Base-by-base conservation (phyloP, 164 flowering plant species). In the Malania oleifera region DNA sequence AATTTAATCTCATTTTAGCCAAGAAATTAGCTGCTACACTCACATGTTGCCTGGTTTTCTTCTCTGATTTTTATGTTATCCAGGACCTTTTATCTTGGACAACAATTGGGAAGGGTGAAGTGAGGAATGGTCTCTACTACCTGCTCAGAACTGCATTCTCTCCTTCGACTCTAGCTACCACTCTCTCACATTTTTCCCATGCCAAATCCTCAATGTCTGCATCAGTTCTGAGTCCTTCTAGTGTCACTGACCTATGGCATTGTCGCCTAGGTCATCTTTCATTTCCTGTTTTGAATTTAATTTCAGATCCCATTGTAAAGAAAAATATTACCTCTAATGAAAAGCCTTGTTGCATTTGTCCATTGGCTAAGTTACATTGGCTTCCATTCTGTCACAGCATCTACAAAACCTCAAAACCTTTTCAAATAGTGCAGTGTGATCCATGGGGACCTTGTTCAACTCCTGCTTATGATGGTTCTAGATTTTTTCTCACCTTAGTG, bases 51-150 rank as follows among this genome's bases (percentile, higher is more conserved):
- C 22, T 44, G 12, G 48, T 44, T 4, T 44, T 44, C 12, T 44
- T 44, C 48, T 44, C 48, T 44, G 48, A 44, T 44, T 44, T 44
- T 44, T 44, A 3, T 20, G 7, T 44, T 20, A 44, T 44, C n/a
- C n/a, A n/a, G n/a, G n/a, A n/a, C n/a, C n/a, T n/a, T n/a, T n/a
- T n/a, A n/a, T n/a, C n/a, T n/a, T 44, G 7, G 35, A 31, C 35
- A 31, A 31, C 35, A 31, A 31, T 31, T 31, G 35, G 48, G 48
- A 44, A 44, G 48, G 48, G 48, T 44, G 48, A 44, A 44, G 48
- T 44, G 48, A 44, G 15, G 48, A 44, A 44, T 44, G 48, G 23
- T 20, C 15, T 44, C 4, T 31, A 31, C 9, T 9, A 31, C 35
- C 9, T 31, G 35, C 35, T 31, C 35, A 31, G 9, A 4, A 31